Evolutionary conservation across 805 yeast genomes (phyloP).

Genomic region (Lipomyces spencermartinsiae): DNA sequence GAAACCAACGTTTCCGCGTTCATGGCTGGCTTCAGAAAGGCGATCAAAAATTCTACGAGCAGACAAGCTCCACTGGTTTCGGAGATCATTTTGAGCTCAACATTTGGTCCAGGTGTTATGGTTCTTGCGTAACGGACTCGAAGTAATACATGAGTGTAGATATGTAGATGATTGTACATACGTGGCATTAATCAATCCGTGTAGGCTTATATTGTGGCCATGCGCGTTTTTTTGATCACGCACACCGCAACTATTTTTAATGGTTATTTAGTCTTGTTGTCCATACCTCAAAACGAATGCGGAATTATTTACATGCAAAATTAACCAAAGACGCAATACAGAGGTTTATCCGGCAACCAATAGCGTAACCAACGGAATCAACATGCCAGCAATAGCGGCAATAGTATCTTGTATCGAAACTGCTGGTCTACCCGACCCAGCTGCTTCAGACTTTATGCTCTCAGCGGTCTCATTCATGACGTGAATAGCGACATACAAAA

Average conservation of each 20-base stretch:
- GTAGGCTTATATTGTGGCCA: neutral
- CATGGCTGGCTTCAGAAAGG: slow-evolving; percentile 30
- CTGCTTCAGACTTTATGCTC: slow-evolving; percentile 18
- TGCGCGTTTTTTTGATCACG: neutral
- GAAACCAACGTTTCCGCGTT: slow-evolving; percentile 21
- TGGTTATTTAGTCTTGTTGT: neutral
- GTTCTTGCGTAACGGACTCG: slow-evolving; percentile 22
- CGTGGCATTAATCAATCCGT: neutral
- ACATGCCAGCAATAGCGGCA: slow-evolving; percentile 44
- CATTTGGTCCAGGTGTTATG: slow-evolving; percentile 32
- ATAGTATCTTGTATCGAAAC: slow-evolving; percentile 35
- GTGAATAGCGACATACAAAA: slow-evolving; percentile 72
- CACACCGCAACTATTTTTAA: neutral
- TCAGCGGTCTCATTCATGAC: slow-evolving; percentile 53
- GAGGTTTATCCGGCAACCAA: slow-evolving; percentile 41
- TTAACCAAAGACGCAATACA: neutral
- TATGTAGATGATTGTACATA: neutral
- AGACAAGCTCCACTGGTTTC: slow-evolving; percentile 25
- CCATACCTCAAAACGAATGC: neutral
- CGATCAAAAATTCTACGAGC: slow-evolving; percentile 8
- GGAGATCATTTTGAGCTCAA: slow-evolving; percentile 29
- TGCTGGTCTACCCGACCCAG: slow-evolving; percentile 10
- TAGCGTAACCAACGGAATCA: slow-evolving; percentile 45
- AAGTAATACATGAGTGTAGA: neutral
- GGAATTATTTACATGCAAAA: neutral